A percentile compares a stretch with the other conserved stretches of the same genome.
phyloP scores from a whole-genome alignment of 2,329 filamentous ascomycete genomes.

The Leptographium galeiforme region DNA sequence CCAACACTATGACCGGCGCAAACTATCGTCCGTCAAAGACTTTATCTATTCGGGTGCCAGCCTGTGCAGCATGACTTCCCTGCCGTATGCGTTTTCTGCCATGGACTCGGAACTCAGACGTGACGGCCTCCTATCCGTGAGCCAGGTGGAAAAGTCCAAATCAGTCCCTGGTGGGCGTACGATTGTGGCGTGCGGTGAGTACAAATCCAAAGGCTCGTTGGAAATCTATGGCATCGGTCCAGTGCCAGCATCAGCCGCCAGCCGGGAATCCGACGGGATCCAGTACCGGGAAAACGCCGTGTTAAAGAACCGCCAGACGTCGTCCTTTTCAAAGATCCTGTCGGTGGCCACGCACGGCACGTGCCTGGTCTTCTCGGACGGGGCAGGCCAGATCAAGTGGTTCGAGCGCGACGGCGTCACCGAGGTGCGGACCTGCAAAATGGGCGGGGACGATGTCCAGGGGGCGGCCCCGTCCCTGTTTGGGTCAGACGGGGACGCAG shows the following conservation, averaged over 20 bases:
- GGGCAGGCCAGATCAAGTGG: conserved; percentile 77
- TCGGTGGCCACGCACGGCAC: conserved; percentile 72
- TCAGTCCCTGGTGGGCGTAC: conserved; percentile 42
- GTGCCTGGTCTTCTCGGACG: conserved; percentile 70
- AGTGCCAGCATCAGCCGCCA: background rate
- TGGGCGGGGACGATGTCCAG: conserved; percentile 23
- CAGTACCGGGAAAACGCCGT: conserved; percentile 29
- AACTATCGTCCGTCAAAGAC: conserved; percentile 62
- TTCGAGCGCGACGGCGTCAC: conserved; percentile 70
- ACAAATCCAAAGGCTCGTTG: conserved; percentile 80
- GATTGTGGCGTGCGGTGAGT: conserved; percentile 73
- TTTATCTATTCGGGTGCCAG: conserved; percentile 76
- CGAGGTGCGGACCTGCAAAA: conserved; percentile 39
- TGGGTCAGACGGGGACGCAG: conserved; percentile 36
- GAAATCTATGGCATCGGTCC: conserved; percentile 61
- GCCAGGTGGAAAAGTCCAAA: conserved; percentile 41
- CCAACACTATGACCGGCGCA: conserved; percentile 76
- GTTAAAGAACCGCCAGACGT: conserved; percentile 72
- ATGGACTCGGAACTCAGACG: conserved; percentile 46
- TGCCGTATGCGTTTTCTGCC: conserved; percentile 55
- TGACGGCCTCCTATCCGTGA: conserved; percentile 38
- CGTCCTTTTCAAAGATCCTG: conserved; percentile 66
- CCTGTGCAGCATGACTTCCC: conserved; percentile 57
- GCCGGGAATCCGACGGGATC: no score
- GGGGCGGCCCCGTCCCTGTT: conserved; percentile 35